Percentiles rank a stretch among this genome's conserved stretches.
phyloP scores from a whole-genome alignment of 495 filamentous ascomycete genomes.

The Penicillium mononematosum region DNA sequence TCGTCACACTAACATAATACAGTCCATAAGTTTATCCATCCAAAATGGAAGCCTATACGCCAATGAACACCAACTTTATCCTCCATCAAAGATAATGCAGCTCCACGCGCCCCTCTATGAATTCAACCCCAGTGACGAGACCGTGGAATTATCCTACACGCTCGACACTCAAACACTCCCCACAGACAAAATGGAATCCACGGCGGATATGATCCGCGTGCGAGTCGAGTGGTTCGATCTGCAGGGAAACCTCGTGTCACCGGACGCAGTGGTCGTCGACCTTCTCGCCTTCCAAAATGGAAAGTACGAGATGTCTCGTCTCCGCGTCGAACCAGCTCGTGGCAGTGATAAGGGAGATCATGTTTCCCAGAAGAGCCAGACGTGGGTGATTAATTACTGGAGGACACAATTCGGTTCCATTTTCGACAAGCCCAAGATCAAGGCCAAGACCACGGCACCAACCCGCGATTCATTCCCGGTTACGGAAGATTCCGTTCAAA shows the following conservation, averaged over 20 bases:
- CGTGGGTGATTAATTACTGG: conserved; percentile 32
- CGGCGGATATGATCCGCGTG: conserved; percentile 27
- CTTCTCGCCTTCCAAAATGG: conserved; percentile 21
- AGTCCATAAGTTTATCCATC: conserved; percentile 43
- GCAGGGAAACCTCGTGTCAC: conserved; percentile 23
- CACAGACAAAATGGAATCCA: conserved; percentile 14
- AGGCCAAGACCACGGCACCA: neutral
- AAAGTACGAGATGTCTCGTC: conserved; percentile 22
- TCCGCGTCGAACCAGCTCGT: conserved; percentile 22
- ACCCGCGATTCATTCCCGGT: no score
- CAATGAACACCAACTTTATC: conserved; percentile 47
- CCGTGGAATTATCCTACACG: conserved; percentile 27
- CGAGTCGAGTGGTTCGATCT: conserved; percentile 29
- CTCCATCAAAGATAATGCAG: conserved; percentile 34
- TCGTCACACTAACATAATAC: conserved; percentile 6
- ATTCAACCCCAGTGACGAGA: conserved; percentile 7
- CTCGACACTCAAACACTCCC: conserved; percentile 30
- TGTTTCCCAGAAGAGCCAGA: conserved; percentile 8
- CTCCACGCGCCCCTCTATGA: conserved; percentile 29
- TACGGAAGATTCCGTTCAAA: neutral
- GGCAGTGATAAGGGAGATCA: conserved; percentile 4
- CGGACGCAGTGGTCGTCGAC: conserved; percentile 21
- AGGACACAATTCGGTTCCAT: conserved; percentile 19
- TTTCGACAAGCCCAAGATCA: conserved; percentile 12
- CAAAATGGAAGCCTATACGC: conserved; percentile 41